Conservation (phyloP, 176 grass and related monocot genomes). For the Triticum urartu region DNA sequence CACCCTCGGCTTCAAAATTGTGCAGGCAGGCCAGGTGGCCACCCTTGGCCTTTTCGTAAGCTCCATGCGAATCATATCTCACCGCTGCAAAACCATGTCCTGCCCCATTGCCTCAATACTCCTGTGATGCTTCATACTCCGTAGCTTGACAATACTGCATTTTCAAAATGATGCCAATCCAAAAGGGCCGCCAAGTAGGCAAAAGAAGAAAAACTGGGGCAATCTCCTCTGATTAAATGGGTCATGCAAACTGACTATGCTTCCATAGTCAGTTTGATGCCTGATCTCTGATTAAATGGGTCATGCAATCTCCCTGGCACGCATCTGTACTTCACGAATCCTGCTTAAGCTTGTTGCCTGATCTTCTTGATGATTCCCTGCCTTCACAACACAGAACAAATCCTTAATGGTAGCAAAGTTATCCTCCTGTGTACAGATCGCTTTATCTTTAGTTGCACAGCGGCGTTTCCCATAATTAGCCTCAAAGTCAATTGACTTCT, state of each 20-base stretch:
- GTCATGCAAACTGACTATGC: neutral
- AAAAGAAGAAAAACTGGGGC: neutral
- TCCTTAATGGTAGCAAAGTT: constrained; percentile 50
- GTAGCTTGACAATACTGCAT: neutral
- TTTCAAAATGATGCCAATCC: constrained; percentile 14
- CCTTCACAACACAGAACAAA: constrained; percentile 35
- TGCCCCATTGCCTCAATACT: neutral
- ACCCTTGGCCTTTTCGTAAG: neutral
- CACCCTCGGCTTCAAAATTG: constrained; percentile 2
- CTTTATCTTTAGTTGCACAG: constrained; percentile 6
- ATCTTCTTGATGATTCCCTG: constrained; percentile 30
- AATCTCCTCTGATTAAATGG: neutral
- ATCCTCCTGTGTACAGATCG: constrained; percentile 17
- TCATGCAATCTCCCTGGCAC: constrained; percentile 37
- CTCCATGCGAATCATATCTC: neutral
- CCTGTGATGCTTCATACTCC: neutral
- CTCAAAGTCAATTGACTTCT: constrained; percentile 86
- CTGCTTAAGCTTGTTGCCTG: constrained; percentile 36
- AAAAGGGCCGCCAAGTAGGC: neutral
- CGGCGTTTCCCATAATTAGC: constrained; percentile 55
- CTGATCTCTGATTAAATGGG: neutral
- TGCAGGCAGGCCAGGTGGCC: neutral
- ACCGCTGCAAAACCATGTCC: neutral
- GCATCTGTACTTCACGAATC: constrained; percentile 56
- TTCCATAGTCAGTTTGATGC: too few species aligned